Evolutionary conservation across 2,329 filamentous ascomycete genomes (phyloP).

Genomic region (Xylaria sp.): DNA sequence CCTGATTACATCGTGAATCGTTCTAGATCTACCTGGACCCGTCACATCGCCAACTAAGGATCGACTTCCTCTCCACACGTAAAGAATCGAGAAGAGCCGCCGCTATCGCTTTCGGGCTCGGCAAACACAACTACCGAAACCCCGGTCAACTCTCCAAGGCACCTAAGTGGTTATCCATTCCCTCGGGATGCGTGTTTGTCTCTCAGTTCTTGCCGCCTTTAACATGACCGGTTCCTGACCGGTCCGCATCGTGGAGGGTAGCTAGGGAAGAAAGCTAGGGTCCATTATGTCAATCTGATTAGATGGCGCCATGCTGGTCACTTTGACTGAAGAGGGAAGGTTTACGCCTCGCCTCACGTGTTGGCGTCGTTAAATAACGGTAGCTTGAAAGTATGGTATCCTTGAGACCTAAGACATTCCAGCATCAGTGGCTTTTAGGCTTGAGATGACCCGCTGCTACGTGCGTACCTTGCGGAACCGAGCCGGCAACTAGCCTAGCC

Average conservation of each 20-base stretch:
- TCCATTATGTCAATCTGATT: constrained; percentile 21
- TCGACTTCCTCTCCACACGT: constrained; percentile 2
- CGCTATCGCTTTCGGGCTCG: constrained; percentile 33
- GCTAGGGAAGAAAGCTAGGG: constrained; percentile 1
- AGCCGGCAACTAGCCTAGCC: constrained; percentile 37
- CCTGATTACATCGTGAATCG: constrained; percentile 14
- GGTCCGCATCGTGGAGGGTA: constrained; percentile 1
- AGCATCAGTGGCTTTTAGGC: constrained; percentile 43
- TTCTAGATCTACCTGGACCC: constrained; percentile 16
- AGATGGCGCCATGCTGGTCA: constrained; percentile 37
- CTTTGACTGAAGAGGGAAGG: constrained; percentile 37
- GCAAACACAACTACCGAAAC: constrained; percentile 35
- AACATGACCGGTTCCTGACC: constrained; percentile 10
- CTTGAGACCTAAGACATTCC: constrained; percentile 42
- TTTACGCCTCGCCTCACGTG: constrained; percentile 43
- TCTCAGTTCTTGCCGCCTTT: constrained; percentile 27
- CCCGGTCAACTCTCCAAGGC: constrained; percentile 18
- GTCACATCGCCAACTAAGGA: neutral
- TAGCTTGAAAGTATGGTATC: constrained; percentile 25
- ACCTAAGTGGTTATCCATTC: constrained; percentile 18
- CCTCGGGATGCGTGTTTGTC: constrained; percentile 25
- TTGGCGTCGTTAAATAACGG: constrained; percentile 21
- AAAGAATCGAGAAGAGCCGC: neutral
- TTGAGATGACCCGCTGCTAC: constrained; percentile 47
- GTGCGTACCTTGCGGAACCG: constrained; percentile 49